Evolutionary conservation across 371 early-diverging fungal genomes (phyloP).

Genomic region (Mortierella sp.): DNA sequence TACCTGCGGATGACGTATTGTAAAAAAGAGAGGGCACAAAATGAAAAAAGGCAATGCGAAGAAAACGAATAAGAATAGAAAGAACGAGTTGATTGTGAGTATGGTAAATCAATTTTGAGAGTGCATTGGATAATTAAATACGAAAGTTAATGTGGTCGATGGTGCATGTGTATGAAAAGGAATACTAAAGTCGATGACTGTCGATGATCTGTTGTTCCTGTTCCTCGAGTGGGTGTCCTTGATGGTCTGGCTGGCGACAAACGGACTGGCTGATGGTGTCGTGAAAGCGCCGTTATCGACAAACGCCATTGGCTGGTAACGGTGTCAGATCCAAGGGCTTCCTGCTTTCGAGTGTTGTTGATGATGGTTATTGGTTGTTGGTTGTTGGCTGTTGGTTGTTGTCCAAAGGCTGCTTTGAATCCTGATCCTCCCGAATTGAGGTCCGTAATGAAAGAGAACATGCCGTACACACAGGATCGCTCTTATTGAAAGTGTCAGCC

Average conservation of each 20-base stretch:
- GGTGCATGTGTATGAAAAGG: background rate
- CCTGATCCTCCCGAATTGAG: background rate
- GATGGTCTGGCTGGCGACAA: background rate
- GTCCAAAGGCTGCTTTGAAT: too few species aligned
- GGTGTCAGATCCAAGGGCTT: background rate
- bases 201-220: background rate
- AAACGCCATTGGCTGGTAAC: background rate
- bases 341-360: background rate
- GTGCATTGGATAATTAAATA: background rate
- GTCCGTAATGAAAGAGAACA: background rate
- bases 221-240: background rate
- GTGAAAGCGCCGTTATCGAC: background rate
- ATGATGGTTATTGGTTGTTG: background rate
- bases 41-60: background rate
- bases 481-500: constrained; percentile 6
- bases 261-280: background rate
- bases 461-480: background rate
- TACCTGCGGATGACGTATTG: too few species aligned
- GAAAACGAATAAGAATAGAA: too few species aligned
- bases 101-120: background rate
- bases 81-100: background rate
- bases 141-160: background rate
- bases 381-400: background rate
- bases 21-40: background rate
- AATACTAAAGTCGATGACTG: background rate